phyloP scores from a whole-genome alignment of 2,329 filamentous ascomycete genomes.

The Cercospora sesami region DNA sequence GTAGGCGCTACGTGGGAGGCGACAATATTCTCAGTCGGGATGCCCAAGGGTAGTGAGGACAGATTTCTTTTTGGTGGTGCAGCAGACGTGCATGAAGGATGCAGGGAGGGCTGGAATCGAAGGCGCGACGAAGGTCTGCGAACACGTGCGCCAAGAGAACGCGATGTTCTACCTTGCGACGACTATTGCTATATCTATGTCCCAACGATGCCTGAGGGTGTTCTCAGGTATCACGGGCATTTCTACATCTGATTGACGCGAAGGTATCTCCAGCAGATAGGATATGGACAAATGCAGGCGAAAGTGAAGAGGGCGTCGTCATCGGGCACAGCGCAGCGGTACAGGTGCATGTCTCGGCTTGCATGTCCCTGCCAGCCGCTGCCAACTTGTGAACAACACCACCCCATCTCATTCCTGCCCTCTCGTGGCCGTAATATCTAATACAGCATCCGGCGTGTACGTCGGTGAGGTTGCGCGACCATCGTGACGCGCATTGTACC shows the following conservation, averaged over 20 bases:
- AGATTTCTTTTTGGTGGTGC: constrained; percentile 4
- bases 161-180: not conserved
- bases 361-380: not conserved
- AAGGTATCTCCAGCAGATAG: not conserved
- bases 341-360: not conserved
- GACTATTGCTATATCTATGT: not conserved
- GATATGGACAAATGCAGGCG: not conserved
- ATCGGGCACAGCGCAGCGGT: not conserved
- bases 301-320: not conserved
- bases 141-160: constrained; percentile 7
- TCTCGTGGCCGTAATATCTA: not conserved
- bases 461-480: not conserved
- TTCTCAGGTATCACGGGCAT: not conserved
- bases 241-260: not conserved
- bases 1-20: not conserved
- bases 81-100: constrained; percentile 1
- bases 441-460: not conserved
- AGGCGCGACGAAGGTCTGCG: not conserved
- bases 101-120: not conserved
- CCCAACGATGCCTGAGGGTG: not conserved
- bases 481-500: not conserved
- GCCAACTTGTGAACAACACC: not conserved
- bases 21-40: not conserved
- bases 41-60: not conserved
- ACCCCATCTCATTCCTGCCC: not conserved